Base-by-base conservation (phyloP, 1,284 basidiomycete genomes). In the Ganoderma leucocontextum region DNA sequence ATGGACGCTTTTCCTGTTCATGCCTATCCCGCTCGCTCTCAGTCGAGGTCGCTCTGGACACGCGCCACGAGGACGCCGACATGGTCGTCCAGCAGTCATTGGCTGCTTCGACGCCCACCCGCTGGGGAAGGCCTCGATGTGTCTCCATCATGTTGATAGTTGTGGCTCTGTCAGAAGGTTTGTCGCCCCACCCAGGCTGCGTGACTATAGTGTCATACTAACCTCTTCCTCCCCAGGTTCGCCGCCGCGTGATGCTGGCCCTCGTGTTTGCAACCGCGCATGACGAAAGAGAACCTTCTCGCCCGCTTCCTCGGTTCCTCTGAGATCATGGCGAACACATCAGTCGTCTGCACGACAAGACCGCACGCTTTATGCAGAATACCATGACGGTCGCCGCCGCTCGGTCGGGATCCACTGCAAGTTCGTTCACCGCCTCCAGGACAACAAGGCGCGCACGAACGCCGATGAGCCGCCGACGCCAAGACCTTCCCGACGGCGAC, bases 261-360 rank as follows among this genome's bases (percentile, higher is more conserved):
- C 86, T 99, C 33, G 95, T 97, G 0, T 99, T 99, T 77, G 97
- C 97, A 0, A 99, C 97, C 59, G 78, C 91, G 96, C 36, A 99
- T 99, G 97, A 95, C 96, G n/a, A 89, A 92, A 77, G 94, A 96
- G 80, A 97, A 97, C 70, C 85, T 99, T 0, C 90, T 99, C 60
- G 97, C 99, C 22, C 95, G 97, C 72, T 92, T 99, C 2, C 89
- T 99, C 42, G 94, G 95, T 13, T 96, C 95, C 35, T 99, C 97
- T 81, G 97, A 99, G 84, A 99, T 95, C 8, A 99, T 99, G 97
- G 97, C 95, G 41, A 98, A 99, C 78, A 95, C 96, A 15, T 97
- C 93, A 33, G 97, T 98, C 70, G 89, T 98, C 36, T 98, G 96
- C 82, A 98, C 96, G 96, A 98, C 85, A 98, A 98, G 84, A 97